Evolutionary conservation across 495 filamentous ascomycete species (phyloP), one percentile per base, ranked within the genome.

Genomic region (Aspergillus carlsbadensis): DNA sequence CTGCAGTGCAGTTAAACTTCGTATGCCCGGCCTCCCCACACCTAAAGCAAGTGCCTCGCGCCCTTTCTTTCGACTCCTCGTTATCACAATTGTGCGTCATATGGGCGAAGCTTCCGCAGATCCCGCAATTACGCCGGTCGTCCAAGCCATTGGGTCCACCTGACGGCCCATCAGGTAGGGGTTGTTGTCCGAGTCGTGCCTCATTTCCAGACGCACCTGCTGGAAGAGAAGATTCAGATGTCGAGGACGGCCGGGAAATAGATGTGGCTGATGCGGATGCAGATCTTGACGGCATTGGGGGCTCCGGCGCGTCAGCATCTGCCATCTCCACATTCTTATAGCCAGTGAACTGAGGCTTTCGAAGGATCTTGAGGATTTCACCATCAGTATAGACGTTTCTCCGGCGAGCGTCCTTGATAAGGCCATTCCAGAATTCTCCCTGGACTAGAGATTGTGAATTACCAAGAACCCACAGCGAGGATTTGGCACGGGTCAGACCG

Each of bases 401-500:
- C 26, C 65, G 64, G 60, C 83, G 86, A 3, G 94, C 87, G 67
- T 98, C 88, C 31, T 85, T 78, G 37, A 98, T 89, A 18, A 98
- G 78, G 52, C 85, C 82, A 46, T 79, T 83, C 94, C 94, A 98
- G 71, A 88, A 96, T 63, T 94, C 84, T 29, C 94, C 95, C 60
- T 95, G 88, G 6, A 86, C 74, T 22, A 98, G 77, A 24, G 91
- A 87, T 35, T 86, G 78, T 1, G 95, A 93, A 65, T 97, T 94
- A 55, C 94, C 94, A 14, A 98, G 80, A 56, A 98, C 91, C 86
- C 91, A 98, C 22, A 98, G 79, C 2, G 92, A 96, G 13, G 89
- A 95, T 65, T 96, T 96, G 10, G 94, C 95, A 78, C 94, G 85
- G 7, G 94, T 98, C 40, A 98, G 77, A 75, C 94, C 94, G 65